These are phyloP conservation scores for Blastomyces parvus DNA, from an alignment of 2,329 filamentous ascomycete species.

Conservation along the genomic window DNA sequence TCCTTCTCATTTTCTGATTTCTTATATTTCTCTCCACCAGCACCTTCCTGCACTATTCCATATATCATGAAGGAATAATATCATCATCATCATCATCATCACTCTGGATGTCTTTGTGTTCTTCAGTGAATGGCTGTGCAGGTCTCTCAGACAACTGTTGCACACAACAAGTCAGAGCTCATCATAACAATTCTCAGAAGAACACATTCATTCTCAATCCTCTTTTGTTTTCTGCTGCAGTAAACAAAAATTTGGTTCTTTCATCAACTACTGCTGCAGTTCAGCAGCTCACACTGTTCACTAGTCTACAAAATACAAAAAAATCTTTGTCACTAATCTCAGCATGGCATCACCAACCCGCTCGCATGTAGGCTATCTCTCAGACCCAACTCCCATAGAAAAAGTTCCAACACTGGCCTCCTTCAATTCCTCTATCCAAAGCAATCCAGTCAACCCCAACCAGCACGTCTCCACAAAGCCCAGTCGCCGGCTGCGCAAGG, in stretches of 20 bases:
- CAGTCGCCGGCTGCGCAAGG: neutral
- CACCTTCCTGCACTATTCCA: neutral
- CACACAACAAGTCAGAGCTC: neutral
- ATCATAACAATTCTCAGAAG: too few species aligned
- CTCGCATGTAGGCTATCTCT: neutral
- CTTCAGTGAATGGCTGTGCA: neutral
- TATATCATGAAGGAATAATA: neutral
- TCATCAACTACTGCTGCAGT: neutral
- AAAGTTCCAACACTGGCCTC: neutral
- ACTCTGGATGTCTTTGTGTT: neutral
- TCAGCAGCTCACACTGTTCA: neutral
- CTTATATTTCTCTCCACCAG: neutral
- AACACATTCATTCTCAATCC: neutral
- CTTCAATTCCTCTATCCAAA: neutral
- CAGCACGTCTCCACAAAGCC: neutral
- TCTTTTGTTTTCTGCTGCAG: neutral
- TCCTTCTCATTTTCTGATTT: neutral
- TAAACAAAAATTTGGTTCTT: neutral
- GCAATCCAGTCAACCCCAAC: neutral
- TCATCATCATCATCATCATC: neutral
- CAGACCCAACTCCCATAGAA: slow-evolving; percentile 1
- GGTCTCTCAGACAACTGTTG: neutral
- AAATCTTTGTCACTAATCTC: neutral
- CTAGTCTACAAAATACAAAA: neutral
- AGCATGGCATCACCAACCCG: neutral